These are phyloP conservation scores for Aurantiochytrium sp. DNA, from an alignment of 108 stramenopile species.

Conservation along the genomic window DNA sequence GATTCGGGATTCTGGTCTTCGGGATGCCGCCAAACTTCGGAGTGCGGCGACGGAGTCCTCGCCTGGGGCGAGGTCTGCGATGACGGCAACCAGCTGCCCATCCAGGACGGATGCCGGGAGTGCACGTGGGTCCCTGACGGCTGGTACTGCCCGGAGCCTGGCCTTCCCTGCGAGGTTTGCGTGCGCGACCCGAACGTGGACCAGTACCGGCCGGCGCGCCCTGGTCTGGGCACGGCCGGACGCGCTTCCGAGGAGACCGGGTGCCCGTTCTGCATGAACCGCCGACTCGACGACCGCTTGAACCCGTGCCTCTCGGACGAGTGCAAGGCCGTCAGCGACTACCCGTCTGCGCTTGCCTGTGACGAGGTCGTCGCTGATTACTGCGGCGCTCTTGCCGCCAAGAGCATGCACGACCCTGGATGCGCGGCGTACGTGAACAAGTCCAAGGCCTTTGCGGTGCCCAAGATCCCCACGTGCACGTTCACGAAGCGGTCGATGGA, in stretches of 20 bases:
- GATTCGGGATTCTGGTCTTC: neutral
- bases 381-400: neutral
- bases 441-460: neutral
- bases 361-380: neutral
- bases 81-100: neutral
- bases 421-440: neutral
- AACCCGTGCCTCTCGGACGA: neutral
- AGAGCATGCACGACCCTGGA: neutral
- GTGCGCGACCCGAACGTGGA: neutral
- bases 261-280: neutral
- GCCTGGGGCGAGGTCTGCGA: slow-evolving; percentile 3
- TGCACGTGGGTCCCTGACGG: neutral
- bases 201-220: neutral
- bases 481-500: neutral
- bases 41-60: neutral
- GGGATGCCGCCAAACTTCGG: neutral
- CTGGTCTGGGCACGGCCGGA: neutral
- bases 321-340: neutral
- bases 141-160: neutral
- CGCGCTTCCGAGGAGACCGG: neutral
- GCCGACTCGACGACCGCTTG: neutral
- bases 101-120: neutral
- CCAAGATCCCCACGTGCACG: neutral
- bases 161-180: neutral
- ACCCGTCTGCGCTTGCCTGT: neutral